Evolutionary conservation across 345 rosid genomes (phyloP).

Genomic region (Lepidium aucheri): DNA sequence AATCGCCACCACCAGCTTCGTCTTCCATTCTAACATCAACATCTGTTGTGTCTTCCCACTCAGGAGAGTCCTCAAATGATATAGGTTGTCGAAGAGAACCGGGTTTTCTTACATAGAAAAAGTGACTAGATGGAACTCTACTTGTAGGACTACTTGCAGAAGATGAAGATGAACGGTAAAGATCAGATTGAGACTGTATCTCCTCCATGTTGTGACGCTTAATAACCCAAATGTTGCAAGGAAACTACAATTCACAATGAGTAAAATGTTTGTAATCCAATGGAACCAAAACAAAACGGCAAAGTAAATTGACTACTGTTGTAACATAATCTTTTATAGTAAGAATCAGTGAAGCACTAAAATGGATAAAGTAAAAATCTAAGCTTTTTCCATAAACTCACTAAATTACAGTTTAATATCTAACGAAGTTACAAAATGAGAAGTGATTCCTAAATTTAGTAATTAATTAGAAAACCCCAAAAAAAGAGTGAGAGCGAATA

Average conservation of each 20-base stretch:
- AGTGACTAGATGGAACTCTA: conserved; percentile 90
- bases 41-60: conserved; percentile 96
- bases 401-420: conserved; percentile 2
- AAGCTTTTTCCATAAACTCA: conserved; percentile 11
- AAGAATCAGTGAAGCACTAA: background rate
- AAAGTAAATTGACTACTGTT: background rate
- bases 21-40: conserved; percentile 62
- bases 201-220: conserved; percentile 60
- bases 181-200: conserved; percentile 91
- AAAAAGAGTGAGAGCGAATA: background rate
- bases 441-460: conserved; percentile 7
- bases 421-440: background rate
- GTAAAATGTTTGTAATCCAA: background rate
- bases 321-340: background rate
- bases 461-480: background rate
- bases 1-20: conserved; percentile 43
- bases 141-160: conserved; percentile 97
- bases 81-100: conserved; percentile 90
- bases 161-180: conserved; percentile 93
- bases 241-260: background rate
- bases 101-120: conserved; percentile 90
- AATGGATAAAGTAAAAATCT: background rate
- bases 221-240: conserved; percentile 16
- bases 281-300: background rate
- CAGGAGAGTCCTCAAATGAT: conserved; percentile 97